These are phyloP conservation scores for Eurotiales sp. DNA, from an alignment of 2,329 filamentous ascomycete genomes.

Conservation along the genomic window DNA sequence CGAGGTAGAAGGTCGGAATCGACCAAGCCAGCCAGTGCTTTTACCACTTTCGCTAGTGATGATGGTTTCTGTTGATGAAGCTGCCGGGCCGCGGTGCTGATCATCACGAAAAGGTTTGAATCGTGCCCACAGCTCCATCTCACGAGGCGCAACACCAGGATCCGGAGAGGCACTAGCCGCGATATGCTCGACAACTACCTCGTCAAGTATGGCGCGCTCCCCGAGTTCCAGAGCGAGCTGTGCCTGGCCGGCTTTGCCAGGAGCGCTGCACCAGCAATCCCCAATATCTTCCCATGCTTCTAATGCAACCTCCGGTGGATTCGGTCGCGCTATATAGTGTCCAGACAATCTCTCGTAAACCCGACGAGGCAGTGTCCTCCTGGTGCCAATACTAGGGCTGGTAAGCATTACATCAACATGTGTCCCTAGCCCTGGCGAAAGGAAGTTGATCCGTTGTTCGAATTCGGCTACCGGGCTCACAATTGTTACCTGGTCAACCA, in stretches of 20 bases:
- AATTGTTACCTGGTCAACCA: conserved; percentile 21
- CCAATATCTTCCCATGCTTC: conserved; percentile 70
- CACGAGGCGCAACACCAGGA: conserved; percentile 57
- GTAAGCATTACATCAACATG: conserved; percentile 57
- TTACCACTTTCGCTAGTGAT: neutral
- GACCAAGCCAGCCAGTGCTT: conserved; percentile 10
- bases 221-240: conserved; percentile 40
- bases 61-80: neutral
- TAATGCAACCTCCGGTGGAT: conserved; percentile 56
- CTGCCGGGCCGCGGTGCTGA: neutral
- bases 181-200: conserved; percentile 71
- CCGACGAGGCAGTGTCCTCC: conserved; percentile 19
- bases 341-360: conserved; percentile 17
- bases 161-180: conserved; percentile 58
- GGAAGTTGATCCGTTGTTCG: conserved; percentile 64
- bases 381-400: conserved; percentile 51
- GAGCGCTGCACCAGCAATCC: conserved; percentile 77
- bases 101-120: conserved; percentile 35
- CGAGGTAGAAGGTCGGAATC: conserved; percentile 1
- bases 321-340: conserved; percentile 20
- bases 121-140: conserved; percentile 67
- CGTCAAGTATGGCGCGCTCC: conserved; percentile 59
- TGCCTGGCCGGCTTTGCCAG: conserved; percentile 40
- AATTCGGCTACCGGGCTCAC: conserved; percentile 17
- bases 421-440: conserved; percentile 64